Conservation (phyloP, 1,139 yeast genomes). For the Protomyces arabidopsidicola region DNA sequence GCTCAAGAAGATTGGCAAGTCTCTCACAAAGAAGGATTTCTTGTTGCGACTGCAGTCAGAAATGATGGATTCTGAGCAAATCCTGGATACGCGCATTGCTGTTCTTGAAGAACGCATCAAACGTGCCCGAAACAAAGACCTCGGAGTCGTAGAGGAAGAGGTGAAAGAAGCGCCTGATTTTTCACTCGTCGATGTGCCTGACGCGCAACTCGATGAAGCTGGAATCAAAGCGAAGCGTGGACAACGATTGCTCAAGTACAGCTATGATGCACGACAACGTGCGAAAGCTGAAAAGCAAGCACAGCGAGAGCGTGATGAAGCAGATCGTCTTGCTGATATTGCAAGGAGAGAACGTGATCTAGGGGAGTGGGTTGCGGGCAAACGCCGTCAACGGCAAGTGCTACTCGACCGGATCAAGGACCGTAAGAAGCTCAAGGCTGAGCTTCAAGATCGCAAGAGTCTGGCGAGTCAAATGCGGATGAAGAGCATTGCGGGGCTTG, state of each 20-base stretch:
- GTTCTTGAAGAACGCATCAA: conserved; percentile 65
- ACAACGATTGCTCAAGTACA: conserved; percentile 77
- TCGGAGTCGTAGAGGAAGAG: conserved; percentile 51
- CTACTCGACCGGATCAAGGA: conserved; percentile 42
- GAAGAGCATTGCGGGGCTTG: conserved; percentile 85
- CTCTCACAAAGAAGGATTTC: conserved; percentile 47
- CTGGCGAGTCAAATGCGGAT: conserved; percentile 87
- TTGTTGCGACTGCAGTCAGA: conserved; percentile 57
- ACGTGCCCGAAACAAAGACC: conserved; percentile 59
- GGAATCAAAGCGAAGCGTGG: conserved; percentile 81
- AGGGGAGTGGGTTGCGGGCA: conserved; percentile 71
- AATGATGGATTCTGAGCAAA: conserved; percentile 71
- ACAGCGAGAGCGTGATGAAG: conserved; percentile 49
- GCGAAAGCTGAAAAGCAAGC: conserved; percentile 75
- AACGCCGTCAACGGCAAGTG: conserved; percentile 57
- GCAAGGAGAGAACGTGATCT: conserved; percentile 75
- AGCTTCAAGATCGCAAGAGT: conserved; percentile 82
- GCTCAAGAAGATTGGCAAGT: conserved; percentile 8
- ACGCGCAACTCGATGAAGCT: conserved; percentile 72
- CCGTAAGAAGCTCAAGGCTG: conserved; percentile 38
- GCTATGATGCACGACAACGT: conserved; percentile 79
- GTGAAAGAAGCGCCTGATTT: conserved; percentile 54
- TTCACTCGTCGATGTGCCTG: conserved; percentile 78
- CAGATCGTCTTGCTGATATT: conserved; percentile 51
- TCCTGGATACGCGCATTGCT: conserved; percentile 62